Base-by-base conservation (phyloP, 345 rosid genomes). In the Syzygium aromaticum region DNA sequence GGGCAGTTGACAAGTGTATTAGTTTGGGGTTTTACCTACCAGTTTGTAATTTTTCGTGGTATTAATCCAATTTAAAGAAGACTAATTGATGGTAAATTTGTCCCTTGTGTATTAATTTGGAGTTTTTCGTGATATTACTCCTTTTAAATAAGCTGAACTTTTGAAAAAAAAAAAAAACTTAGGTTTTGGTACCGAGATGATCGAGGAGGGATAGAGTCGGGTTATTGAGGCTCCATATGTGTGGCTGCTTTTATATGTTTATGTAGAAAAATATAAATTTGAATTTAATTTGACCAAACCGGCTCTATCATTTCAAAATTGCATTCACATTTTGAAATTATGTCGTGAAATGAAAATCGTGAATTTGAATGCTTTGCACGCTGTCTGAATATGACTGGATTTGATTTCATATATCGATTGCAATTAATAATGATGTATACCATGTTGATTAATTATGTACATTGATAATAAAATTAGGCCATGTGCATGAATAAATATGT, bases 311-410 rank as follows among this genome's bases (percentile, higher is more conserved):
- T 25, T 59, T 59, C 30, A 59, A 25, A 64, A 15, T 64, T 64
- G 23, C 6, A 28, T 30, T 1, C 21, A 33, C 16, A 16, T 15
- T 63, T 64, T 30, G 3, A 64, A 9, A 64, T 64, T 2, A 63
- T 1, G 19, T 28, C 9, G 2, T 0, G 3, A 30, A 63, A 64
- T 30, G 43, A 16, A 64, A 64, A 16, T 64, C 8, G 22, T 64
- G 77, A 64, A 64, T 16, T 64, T 16, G 77, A 64, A 30, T 15
- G 23, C 1, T 64, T 64, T 64, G 77, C 77, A 17, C 0, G 5
- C 11, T 0, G 0, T 30, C 22, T 0, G 3, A 64, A 30, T 30
- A 30, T 0, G 23, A 64, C 17, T 64, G 43, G 43, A 64, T 16
- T 64, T 64, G 43, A 64, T 30, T 64, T 64, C 22, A 0, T 28